Evolutionary conservation across 73 alveolate genomes (phyloP).

Genomic region (Stentor coeruleus): DNA sequence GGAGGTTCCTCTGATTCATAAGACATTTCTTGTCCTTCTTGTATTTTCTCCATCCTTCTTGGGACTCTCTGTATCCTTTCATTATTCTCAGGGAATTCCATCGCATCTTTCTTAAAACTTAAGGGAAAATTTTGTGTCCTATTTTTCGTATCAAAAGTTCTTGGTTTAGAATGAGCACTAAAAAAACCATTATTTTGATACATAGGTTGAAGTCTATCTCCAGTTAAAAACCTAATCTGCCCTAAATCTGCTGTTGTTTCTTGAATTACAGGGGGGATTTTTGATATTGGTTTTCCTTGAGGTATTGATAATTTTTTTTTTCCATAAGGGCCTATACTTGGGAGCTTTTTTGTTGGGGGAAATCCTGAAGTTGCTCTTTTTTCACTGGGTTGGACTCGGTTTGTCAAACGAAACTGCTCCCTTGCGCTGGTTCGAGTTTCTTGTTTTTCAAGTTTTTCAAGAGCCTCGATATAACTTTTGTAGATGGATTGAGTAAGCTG

Average conservation of each 20-base stretch:
- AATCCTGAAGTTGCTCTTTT: too few relatives aligned
- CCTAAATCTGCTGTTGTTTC: not conserved
- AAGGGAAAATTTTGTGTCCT: not conserved
- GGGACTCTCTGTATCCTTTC: too few relatives aligned
- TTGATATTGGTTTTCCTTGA: not conserved
- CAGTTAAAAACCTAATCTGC: not conserved
- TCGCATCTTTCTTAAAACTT: not conserved
- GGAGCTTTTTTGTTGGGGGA: too few relatives aligned
- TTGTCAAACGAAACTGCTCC: too few relatives aligned
- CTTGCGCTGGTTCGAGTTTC: not conserved
- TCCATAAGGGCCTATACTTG: not conserved
- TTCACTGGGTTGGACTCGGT: too few relatives aligned
- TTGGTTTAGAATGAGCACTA: too few relatives aligned
- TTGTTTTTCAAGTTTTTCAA: not conserved
- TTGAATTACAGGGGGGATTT: too few relatives aligned
- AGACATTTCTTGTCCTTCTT: not conserved
- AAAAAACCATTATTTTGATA: not conserved
- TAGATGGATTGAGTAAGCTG: not conserved
- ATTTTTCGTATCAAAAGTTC: too few relatives aligned
- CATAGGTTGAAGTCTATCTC: conserved; percentile 21
- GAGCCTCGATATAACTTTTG: not conserved
- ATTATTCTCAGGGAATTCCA: not conserved
- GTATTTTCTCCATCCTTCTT: not conserved
- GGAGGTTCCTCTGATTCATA: not conserved
- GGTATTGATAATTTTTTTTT: not conserved